Conservation (phyloP, 352 stramenopile species). For the Phytophthora syringae region DNA sequence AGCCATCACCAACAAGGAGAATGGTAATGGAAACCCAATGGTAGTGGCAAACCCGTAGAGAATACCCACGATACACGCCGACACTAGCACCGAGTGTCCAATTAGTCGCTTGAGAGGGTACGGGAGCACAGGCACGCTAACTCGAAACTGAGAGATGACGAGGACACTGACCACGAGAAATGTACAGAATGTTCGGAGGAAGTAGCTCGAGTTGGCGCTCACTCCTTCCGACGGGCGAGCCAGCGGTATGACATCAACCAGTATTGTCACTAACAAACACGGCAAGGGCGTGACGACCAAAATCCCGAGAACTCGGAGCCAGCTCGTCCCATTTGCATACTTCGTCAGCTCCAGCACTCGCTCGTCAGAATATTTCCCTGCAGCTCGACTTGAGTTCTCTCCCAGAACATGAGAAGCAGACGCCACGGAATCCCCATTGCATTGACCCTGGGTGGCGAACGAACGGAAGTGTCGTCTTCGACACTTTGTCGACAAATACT, state of each 20-base stretch:
- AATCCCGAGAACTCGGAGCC: conserved; percentile 1
- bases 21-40: too few relatives aligned
- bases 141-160: conserved; percentile 21
- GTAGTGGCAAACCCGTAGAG: conserved; percentile 4
- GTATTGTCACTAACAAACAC: conserved; percentile 22
- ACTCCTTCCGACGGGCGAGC: conserved; percentile 10
- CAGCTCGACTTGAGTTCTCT: conserved; percentile 31
- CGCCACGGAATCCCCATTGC: too few relatives aligned
- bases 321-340: conserved; percentile 17
- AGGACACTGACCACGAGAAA: conserved; percentile 22
- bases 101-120: neutral
- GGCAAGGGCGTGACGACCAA: conserved; percentile 26
- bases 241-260: conserved; percentile 27
- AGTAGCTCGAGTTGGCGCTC: conserved; percentile 23
- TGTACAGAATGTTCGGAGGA: conserved; percentile 20
- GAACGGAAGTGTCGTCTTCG: too few relatives aligned
- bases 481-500: too few relatives aligned
- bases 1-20: too few relatives aligned
- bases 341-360: conserved; percentile 11
- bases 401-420: too few relatives aligned
- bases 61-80: conserved; percentile 3
- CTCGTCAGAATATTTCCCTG: conserved; percentile 23
- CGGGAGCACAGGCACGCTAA: conserved; percentile 12
- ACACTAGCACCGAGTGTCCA: neutral
- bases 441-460: too few relatives aligned